Evolutionary conservation across 305 asterid genomes (phyloP).

Genomic region (Solanum hybrid): DNA sequence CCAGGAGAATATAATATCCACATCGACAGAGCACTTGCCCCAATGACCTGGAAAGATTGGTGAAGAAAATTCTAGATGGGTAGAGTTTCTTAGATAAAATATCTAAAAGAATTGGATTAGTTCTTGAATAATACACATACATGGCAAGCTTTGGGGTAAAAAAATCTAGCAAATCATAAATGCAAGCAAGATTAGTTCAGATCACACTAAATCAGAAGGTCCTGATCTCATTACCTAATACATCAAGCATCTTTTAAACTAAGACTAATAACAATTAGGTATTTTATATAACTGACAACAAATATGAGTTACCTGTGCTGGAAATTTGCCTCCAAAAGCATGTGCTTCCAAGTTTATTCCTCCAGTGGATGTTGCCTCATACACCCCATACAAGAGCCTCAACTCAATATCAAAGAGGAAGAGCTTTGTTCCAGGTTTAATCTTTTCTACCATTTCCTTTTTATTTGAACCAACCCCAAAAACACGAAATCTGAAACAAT

Average conservation of each 20-base stretch:
- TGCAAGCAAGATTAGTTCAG: not conserved
- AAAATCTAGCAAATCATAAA: not conserved
- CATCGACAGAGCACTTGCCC: not conserved
- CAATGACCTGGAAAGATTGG: not conserved
- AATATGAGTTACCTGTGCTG: slow-evolving; percentile 57
- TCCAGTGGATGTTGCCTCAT: slow-evolving; percentile 63
- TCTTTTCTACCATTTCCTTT: slow-evolving; percentile 42
- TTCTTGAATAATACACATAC: not conserved
- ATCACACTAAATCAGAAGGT: not conserved
- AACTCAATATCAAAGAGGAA: slow-evolving; percentile 55
- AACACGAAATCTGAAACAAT: slow-evolving; percentile 65
- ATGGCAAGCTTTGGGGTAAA: not conserved
- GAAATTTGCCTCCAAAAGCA: slow-evolving; percentile 69
- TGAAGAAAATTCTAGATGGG: not conserved
- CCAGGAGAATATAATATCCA: not conserved
- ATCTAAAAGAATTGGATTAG: not conserved
- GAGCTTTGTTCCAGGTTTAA: slow-evolving; percentile 56
- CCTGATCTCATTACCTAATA: not conserved
- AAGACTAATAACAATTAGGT: not conserved
- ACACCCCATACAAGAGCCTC: slow-evolving; percentile 66
- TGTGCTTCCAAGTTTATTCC: slow-evolving; percentile 53
- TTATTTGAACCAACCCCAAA: slow-evolving; percentile 61
- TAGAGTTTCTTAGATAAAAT: not conserved
- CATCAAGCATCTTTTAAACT: not conserved
- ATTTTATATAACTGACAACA: not conserved